Base-by-base conservation (phyloP, 225 moss, liverwort and hornwort genomes). In the Asterella californica region DNA sequence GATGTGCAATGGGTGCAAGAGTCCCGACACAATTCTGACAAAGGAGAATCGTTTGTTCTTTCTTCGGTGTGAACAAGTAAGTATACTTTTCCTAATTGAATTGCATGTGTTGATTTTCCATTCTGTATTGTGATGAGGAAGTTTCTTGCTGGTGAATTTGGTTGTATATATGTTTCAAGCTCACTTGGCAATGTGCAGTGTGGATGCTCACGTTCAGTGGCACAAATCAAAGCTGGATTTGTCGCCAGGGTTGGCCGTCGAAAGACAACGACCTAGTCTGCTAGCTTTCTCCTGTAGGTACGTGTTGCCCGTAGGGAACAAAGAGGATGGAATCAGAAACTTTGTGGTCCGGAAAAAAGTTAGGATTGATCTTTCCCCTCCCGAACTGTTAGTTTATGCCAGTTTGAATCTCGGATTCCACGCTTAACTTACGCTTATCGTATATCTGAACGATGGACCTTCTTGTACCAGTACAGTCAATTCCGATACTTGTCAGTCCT, bases 1-100 rank as follows among this genome's bases (percentile, higher is more conserved):
- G 79, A 94, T 96, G 96, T 96, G 94, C 89, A 94, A 96, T 67
- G 94, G 96, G 32, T 96, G 96, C 85, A 96, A 94, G 84, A 96
- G 94, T 88, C 94, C 94, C 27, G 96, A 96, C 64, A 96, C 96
- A 2, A 89, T 94, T 49, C 88, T 96, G 25, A 87, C 90, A 2
- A 96, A 96, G 85, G 96, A 94, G 85, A 96, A 94, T 84, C 90
- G 94, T 62, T 80, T 96, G 85, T 96, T 96, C 79, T 96, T 96
- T 80, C 91, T 96, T 80, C 91, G 94, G 54, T 97, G 97, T 67
- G 94, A 96, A 85, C 94, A 96, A 91, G 95, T 94, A 76, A 74
- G 79, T 75, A 66, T 6, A 2, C 27, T 66, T 42, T 70, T 37
- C 25, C 45, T 5, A 17, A 46, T 48, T 72, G 15, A 72, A 45